Evolutionary conservation across 129 eudicot genomes (phyloP).

Genomic region (Flaveria robusta): DNA sequence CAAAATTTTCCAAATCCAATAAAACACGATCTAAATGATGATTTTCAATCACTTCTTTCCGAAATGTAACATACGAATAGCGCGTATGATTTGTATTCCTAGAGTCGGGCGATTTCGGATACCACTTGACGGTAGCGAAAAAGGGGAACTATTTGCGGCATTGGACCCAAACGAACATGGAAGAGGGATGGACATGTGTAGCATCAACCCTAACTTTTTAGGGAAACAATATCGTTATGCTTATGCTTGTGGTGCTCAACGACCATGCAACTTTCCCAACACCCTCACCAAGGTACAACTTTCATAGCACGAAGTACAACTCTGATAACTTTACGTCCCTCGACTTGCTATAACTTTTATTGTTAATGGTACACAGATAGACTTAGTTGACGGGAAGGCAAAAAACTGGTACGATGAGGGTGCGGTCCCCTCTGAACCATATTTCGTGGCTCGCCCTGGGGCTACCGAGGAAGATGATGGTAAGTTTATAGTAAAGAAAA

Average conservation of each 20-base stretch:
- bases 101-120: conserved; percentile 91
- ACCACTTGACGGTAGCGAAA: conserved; percentile 86
- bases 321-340: not conserved
- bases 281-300: conserved; percentile 85
- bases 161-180: conserved; percentile 92
- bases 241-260: conserved; percentile 90
- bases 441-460: conserved; percentile 89
- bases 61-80: no score
- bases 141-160: conserved; percentile 80
- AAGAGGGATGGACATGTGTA: conserved; percentile 94
- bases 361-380: conserved; percentile 48
- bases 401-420: conserved; percentile 90
- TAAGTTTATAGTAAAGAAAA: conserved; percentile 24
- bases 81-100: not conserved
- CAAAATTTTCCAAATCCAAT: not conserved
- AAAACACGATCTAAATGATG: not conserved
- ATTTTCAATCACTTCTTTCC: no score
- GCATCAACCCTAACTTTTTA: conserved; percentile 72
- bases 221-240: conserved; percentile 88
- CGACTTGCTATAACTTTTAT: not conserved
- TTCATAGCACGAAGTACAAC: not conserved
- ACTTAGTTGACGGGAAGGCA: conserved; percentile 69
- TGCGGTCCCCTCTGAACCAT: conserved; percentile 87
- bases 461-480: conserved; percentile 97
- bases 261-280: conserved; percentile 97